phyloP scores from a whole-genome alignment of 1,284 basidiomycete genomes.

The Neotropicomus parvogracilis region DNA sequence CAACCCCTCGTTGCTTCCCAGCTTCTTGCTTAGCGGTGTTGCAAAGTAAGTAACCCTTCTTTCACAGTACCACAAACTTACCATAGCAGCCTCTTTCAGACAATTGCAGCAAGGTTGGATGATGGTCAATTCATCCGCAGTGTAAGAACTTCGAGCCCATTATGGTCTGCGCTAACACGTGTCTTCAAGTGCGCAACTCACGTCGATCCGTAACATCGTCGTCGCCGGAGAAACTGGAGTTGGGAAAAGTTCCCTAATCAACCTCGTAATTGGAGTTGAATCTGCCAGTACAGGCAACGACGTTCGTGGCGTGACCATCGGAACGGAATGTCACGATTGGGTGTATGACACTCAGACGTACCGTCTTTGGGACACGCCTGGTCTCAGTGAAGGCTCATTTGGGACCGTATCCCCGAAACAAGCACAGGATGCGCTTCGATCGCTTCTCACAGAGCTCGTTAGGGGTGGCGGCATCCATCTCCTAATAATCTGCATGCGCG shows the following conservation, averaged over 20 bases:
- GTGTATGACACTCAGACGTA: constrained; percentile 20
- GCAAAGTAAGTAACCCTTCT: constrained; percentile 6
- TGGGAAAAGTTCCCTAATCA: constrained; percentile 34
- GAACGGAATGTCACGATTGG: constrained; percentile 25
- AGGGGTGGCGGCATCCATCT: constrained; percentile 29
- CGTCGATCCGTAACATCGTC: constrained; percentile 30
- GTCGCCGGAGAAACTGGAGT: constrained; percentile 31
- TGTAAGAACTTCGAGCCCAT: constrained; percentile 5
- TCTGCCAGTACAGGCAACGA: constrained; percentile 28
- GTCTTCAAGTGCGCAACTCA: constrained; percentile 11
- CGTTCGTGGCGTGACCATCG: constrained; percentile 30
- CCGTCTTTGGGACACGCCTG: constrained; percentile 35
- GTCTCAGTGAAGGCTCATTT: constrained; percentile 29
- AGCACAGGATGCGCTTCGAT: constrained; percentile 28
- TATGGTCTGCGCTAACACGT: constrained; percentile 8
- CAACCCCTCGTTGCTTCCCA: constrained; percentile 8
- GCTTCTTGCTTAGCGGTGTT: constrained; percentile 2
- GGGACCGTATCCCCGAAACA: constrained; percentile 27
- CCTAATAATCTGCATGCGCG: constrained; percentile 32
- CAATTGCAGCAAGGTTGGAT: not conserved
- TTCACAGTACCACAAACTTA: not conserved
- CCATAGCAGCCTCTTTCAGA: not conserved
- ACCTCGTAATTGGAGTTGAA: constrained; percentile 25
- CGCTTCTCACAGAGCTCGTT: constrained; percentile 26
- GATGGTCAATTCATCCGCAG: constrained; percentile 10